Evolutionary conservation across 2,329 filamentous ascomycete species (phyloP), one percentile per base, ranked within the genome.

Genomic region (Amphichorda felina): DNA sequence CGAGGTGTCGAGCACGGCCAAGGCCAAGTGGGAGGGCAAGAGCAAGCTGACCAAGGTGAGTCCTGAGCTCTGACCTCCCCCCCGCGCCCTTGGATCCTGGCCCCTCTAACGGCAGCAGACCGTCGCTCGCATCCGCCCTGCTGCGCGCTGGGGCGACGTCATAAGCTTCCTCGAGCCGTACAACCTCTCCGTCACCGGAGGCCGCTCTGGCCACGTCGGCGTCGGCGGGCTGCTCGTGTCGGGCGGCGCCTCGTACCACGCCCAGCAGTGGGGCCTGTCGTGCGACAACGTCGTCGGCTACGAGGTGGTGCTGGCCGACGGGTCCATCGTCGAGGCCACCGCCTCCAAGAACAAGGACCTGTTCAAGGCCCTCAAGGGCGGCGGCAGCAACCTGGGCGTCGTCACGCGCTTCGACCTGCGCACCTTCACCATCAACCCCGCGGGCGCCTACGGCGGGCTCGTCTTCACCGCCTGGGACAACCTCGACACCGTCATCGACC

Each of bases 201-300:
- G 61, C 2, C 52, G 65, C 13, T 51, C 52, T 8, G 45, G 53
- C 1, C 47, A 49, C 5, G 58, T 66, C 8, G 63, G 63, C 11
- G 62, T 68, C 2, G 53, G 57, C 5, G 66, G 66, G 2, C 51
- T 66, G 18, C 43, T 61, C 4, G 55, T 68, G 1, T 63, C 64
- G 6, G 63, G 68, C 21, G 69, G 69, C 9, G 59, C 70, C 18
- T 66, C 64, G 1, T 70, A 58, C 50, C 64, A 68, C 44, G 57
- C 61, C 3, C 56, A 58, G 0, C 50, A 48, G 1, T 49, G 59
- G 17, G 68, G 70, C 4, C 64, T 61, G 47, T 61, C 50, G n/a
- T 60, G 55, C 36, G 63, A 64, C 38, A 55, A 50, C 18, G 47
- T 65, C 10, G 36, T 43, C 17, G 57, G 53, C 36, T 61, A 50